These are phyloP conservation scores for Ananas comosus DNA, from an alignment of 176 grass and related monocot species.

Conservation along the genomic window DNA sequence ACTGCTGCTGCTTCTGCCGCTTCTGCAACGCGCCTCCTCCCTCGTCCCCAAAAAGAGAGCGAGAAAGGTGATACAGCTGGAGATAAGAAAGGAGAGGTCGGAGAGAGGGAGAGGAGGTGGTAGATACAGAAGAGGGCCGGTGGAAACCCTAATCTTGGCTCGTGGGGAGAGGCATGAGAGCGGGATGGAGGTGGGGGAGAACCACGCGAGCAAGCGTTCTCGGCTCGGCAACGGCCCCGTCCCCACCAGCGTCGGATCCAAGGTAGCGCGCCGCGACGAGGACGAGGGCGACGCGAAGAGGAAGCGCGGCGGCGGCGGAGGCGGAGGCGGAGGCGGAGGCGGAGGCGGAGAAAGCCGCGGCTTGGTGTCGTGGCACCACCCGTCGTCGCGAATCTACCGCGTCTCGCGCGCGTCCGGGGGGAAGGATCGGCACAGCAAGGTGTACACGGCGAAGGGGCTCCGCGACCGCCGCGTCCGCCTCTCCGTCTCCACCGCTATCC, in stretches of 20 bases:
- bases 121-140: too few species aligned
- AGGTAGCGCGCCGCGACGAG: slow-evolving; percentile 6
- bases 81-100: slow-evolving; percentile 3
- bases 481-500: slow-evolving; percentile 8
- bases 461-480: slow-evolving; percentile 6
- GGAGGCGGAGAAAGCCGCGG: not conserved
- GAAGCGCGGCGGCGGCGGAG: not conserved
- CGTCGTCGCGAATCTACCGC: slow-evolving; percentile 8
- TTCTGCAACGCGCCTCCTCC: not conserved
- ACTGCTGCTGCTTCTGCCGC: not conserved
- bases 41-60: not conserved
- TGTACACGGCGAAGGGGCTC: slow-evolving; percentile 16
- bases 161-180: not conserved
- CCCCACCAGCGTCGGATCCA: not conserved
- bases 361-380: not conserved
- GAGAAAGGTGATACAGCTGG: not conserved
- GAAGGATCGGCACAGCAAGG: slow-evolving; percentile 24
- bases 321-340: too few species aligned
- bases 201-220: slow-evolving; percentile 11
- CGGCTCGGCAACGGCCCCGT: slow-evolving; percentile 8
- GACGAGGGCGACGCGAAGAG: slow-evolving; percentile 11
- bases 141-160: too few species aligned
- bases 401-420: slow-evolving; percentile 9
- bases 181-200: slow-evolving; percentile 7
- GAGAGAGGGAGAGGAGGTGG: too few species aligned